Evolutionary conservation across 2,329 filamentous ascomycete species (phyloP).

Genomic region (Atkinsonella hypoxylon): DNA sequence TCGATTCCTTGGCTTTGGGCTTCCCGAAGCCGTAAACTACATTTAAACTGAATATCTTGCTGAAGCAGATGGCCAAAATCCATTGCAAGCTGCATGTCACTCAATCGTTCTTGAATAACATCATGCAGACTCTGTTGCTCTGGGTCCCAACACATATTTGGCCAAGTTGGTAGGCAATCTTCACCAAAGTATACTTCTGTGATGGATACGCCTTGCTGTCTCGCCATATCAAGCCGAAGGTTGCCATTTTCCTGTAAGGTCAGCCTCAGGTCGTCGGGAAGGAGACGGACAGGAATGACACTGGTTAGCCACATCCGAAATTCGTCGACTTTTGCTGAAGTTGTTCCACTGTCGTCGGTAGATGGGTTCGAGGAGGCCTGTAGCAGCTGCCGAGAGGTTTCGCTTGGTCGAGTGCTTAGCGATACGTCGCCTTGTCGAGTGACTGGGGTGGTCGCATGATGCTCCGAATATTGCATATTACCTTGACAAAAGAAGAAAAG

Average conservation of each 20-base stretch:
- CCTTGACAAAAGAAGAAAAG: not conserved
- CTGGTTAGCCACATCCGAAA: constrained; percentile 10
- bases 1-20: constrained; percentile 13
- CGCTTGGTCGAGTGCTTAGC: not conserved
- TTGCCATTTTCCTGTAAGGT: constrained; percentile 14
- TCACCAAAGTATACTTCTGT: constrained; percentile 14
- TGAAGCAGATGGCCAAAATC: constrained; percentile 12
- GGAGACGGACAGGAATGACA: constrained; percentile 11
- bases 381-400: not conserved
- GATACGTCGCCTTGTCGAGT: not conserved
- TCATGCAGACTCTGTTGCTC: constrained; percentile 13
- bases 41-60: constrained; percentile 14
- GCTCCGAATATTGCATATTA: not conserved
- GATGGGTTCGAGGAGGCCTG: not conserved
- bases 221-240: constrained; percentile 13
- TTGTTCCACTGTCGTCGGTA: not conserved
- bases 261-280: constrained; percentile 11
- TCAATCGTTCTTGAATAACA: constrained; percentile 14
- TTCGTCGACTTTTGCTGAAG: not conserved
- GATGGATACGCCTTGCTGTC: constrained; percentile 7
- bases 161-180: constrained; percentile 21
- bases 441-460: not conserved
- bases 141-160: constrained; percentile 14
- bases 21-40: constrained; percentile 14
- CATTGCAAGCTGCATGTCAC: constrained; percentile 9